Evolutionary conservation across 2,329 filamentous ascomycete species (phyloP).

Genomic region (Alternaria sp.): DNA sequence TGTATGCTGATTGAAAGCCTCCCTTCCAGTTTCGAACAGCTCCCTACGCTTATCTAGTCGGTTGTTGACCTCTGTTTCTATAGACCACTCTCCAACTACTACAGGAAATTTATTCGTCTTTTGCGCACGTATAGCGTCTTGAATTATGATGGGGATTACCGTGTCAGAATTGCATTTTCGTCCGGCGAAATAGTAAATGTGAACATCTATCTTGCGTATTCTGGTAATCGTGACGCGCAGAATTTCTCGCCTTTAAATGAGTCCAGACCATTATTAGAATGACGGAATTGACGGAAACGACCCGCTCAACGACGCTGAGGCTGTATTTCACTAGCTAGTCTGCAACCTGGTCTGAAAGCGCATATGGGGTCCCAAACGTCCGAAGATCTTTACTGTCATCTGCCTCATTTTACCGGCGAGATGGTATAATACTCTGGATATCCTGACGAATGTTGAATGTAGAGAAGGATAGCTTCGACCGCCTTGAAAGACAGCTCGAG

Average conservation of each 20-base stretch:
- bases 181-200: slow-evolving; percentile 40
- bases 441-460: slow-evolving; percentile 42
- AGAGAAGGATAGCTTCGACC: slow-evolving; percentile 45
- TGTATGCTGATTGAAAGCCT: not conserved
- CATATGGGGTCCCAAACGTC: slow-evolving; percentile 45
- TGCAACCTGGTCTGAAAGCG: slow-evolving; percentile 32
- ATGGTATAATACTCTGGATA: slow-evolving; percentile 46
- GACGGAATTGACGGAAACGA: no score
- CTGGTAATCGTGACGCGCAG: slow-evolving; percentile 10
- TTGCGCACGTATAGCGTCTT: not conserved
- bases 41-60: not conserved
- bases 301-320: no score
- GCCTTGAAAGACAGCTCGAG: slow-evolving; percentile 46
- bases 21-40: not conserved
- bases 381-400: slow-evolving; percentile 44
- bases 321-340: slow-evolving; percentile 33
- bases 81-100: not conserved
- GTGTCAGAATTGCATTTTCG: slow-evolving; percentile 23
- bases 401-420: slow-evolving; percentile 53
- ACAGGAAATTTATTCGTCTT: not conserved
- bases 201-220: slow-evolving; percentile 14
- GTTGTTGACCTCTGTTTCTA: not conserved
- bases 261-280: no score
- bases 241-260: slow-evolving; percentile 23
- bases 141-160: slow-evolving; percentile 6